Evolutionary conservation across 2,329 filamentous ascomycete genomes (phyloP).

Genomic region (Ophiocordyceps camponoti-leonardi): DNA sequence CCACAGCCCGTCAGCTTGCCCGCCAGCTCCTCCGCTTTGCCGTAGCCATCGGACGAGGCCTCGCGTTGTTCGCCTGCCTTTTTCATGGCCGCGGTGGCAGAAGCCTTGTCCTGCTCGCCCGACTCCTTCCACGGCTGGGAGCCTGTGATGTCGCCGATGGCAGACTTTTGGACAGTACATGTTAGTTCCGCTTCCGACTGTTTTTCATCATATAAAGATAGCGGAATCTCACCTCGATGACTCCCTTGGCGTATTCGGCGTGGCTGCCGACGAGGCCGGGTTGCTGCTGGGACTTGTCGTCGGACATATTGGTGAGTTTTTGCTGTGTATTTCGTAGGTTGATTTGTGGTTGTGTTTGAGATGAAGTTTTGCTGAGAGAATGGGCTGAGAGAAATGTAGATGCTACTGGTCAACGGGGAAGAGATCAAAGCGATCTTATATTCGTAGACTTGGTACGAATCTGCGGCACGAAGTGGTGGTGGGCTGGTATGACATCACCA

Average conservation of each 20-base stretch:
- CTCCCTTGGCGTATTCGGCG: constrained; percentile 52
- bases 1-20: constrained; percentile 49
- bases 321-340: not conserved
- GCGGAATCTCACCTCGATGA: constrained; percentile 35
- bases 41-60: constrained; percentile 33
- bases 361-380: not conserved
- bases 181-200: not conserved
- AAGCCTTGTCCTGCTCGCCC: constrained; percentile 45
- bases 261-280: constrained; percentile 46
- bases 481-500: not conserved
- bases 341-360: not conserved
- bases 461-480: not conserved
- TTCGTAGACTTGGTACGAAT: not conserved
- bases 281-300: constrained; percentile 21
- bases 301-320: constrained; percentile 6
- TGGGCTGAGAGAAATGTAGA: not conserved
- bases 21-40: constrained; percentile 45
- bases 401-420: no score
- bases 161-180: constrained; percentile 24
- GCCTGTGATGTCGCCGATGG: constrained; percentile 44
- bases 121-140: constrained; percentile 45
- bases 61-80: constrained; percentile 39
- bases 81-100: constrained; percentile 46
- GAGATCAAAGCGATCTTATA: not conserved
- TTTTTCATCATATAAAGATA: no score